A percentile compares a stretch with the other conserved stretches of the same genome.
These are phyloP conservation scores for Schizothecium vesticola DNA, from an alignment of 495 filamentous ascomycete species.

Conservation along the genomic window DNA sequence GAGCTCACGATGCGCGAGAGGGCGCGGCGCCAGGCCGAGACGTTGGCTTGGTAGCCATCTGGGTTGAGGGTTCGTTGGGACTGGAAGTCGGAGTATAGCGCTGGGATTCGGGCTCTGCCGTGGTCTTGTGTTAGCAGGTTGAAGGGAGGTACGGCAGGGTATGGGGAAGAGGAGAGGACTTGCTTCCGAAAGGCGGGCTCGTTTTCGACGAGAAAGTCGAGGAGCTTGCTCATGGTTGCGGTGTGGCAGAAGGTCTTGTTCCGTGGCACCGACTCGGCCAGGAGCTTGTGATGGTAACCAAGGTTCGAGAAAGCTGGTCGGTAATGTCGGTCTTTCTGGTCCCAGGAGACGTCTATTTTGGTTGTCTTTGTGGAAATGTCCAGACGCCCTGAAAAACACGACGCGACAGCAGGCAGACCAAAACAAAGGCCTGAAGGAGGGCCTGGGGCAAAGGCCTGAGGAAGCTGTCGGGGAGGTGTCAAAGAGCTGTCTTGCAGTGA, in stretches of 20 bases:
- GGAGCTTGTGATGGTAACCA: not conserved
- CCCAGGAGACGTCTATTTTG: not conserved
- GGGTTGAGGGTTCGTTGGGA: conserved; percentile 76
- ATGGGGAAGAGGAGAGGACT: conserved; percentile 1
- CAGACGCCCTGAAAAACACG: not conserved
- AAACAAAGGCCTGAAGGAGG: not conserved
- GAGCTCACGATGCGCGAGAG: conserved; percentile 61
- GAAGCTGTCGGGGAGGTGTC: not conserved
- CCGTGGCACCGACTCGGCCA: not conserved
- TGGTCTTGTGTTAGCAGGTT: conserved; percentile 6
- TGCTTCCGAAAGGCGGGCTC: conserved; percentile 44
- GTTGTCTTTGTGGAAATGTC: not conserved
- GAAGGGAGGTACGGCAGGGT: too few species aligned
- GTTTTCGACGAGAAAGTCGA: conserved; percentile 43
- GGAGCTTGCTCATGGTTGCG: conserved; percentile 22
- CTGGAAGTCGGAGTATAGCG: conserved; percentile 91
- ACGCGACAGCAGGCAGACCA: not conserved
- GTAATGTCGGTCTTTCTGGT: too few species aligned
- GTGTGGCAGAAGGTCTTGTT: too few species aligned
- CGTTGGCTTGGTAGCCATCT: conserved; percentile 82
- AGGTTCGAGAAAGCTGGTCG: not conserved
- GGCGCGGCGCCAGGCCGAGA: conserved; percentile 74
- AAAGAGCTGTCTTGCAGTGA: not conserved
- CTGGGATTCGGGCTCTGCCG: conserved; percentile 71
- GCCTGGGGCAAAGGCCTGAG: not conserved